A percentile compares a stretch with the other conserved stretches of the same genome.
Evolutionary conservation across 345 rosid species (phyloP).

Genomic region (Rhodamnia argentea): DNA sequence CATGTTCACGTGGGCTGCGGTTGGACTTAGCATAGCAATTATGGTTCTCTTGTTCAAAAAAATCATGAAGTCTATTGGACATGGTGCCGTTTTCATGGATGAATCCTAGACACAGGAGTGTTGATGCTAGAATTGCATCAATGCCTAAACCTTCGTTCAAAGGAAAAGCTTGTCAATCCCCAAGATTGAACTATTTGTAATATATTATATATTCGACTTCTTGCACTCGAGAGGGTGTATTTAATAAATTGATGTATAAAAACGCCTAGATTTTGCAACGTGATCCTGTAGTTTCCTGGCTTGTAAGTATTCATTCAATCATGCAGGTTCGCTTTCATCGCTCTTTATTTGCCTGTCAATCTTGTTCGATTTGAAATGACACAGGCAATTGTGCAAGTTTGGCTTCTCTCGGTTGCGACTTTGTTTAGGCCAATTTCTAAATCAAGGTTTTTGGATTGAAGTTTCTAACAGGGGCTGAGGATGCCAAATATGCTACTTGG

Average conservation of each 20-base stretch:
- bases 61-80: constrained; percentile 69
- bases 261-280: neutral
- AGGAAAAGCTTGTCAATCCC: neutral
- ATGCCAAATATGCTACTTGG: neutral
- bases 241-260: neutral
- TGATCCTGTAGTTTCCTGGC: neutral
- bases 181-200: neutral
- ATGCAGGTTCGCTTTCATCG: neutral
- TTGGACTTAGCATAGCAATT: constrained; percentile 81
- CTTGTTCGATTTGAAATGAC: neutral
- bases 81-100: constrained; percentile 72
- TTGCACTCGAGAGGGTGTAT: neutral
- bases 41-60: constrained; percentile 81
- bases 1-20: constrained; percentile 73
- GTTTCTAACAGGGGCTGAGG: neutral
- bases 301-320: neutral
- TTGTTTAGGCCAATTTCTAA: neutral
- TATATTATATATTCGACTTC: neutral
- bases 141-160: neutral
- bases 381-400: neutral
- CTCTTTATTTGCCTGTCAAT: neutral
- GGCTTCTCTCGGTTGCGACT: neutral
- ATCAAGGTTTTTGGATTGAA: neutral
- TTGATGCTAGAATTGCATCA: neutral
- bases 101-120: constrained; percentile 31